Percentiles rank a stretch among this genome's conserved stretches.
These are phyloP conservation scores for Candida fluviatilis DNA, from an alignment of 805 yeast genomes.

Conservation along the genomic window DNA sequence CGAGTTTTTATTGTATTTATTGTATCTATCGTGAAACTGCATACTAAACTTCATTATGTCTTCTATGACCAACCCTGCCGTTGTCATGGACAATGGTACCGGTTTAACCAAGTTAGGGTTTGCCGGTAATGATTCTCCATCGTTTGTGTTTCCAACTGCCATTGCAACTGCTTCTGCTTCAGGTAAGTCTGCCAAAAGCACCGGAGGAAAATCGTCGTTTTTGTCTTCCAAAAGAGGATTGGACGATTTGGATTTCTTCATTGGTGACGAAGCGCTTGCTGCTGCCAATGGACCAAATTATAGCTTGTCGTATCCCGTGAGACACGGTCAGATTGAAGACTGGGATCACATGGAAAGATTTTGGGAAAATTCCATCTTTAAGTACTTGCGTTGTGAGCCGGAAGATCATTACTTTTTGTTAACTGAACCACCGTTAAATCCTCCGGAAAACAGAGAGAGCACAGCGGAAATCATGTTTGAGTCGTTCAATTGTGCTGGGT, in stretches of 20 bases:
- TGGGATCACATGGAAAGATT: conserved; percentile 99
- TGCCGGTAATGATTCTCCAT: conserved; percentile 98
- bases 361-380: conserved; percentile 97
- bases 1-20: neutral
- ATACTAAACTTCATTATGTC: conserved; percentile 38
- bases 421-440: conserved; percentile 98
- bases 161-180: conserved; percentile 69
- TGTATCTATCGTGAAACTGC: neutral
- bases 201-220: conserved; percentile 44
- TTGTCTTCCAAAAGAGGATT: conserved; percentile 77
- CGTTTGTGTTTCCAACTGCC: conserved; percentile 96
- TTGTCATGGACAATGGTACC: conserved; percentile 98
- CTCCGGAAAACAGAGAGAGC: conserved; percentile 99
- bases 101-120: conserved; percentile 96
- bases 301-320: conserved; percentile 84
- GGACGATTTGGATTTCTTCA: conserved; percentile 89
- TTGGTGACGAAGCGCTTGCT: conserved; percentile 90
- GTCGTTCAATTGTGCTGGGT: conserved; percentile 96
- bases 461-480: conserved; percentile 99
- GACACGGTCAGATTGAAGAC: conserved; percentile 97
- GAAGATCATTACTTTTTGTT: conserved; percentile 94
- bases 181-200: conserved; percentile 38
- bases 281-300: conserved; percentile 92
- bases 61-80: conserved; percentile 78
- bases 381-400: conserved; percentile 95